These are phyloP conservation scores for Hypoxylon sp. DNA, from an alignment of 2,329 filamentous ascomycete genomes.

Conservation along the genomic window DNA sequence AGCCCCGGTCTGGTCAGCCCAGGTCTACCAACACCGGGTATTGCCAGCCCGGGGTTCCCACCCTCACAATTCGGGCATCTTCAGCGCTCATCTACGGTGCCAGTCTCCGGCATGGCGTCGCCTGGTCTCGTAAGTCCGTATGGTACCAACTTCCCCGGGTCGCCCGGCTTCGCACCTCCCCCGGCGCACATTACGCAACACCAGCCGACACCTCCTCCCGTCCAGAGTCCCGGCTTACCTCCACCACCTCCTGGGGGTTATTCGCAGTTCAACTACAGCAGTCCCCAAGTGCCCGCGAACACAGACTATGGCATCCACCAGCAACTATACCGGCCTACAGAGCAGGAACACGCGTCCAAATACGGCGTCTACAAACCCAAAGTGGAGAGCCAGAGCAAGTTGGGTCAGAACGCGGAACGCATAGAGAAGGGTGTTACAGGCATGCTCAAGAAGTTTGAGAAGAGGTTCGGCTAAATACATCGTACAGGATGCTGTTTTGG, in stretches of 20 bases:
- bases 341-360: slow-evolving; percentile 64
- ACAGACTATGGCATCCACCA: slow-evolving; percentile 72
- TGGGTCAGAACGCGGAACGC: slow-evolving; percentile 74
- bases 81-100: slow-evolving; percentile 64
- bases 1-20: slow-evolving; percentile 42
- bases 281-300: slow-evolving; percentile 21
- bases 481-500: neutral
- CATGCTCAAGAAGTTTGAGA: slow-evolving; percentile 83
- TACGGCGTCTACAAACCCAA: slow-evolving; percentile 57
- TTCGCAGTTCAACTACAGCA: slow-evolving; percentile 63
- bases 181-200: slow-evolving; percentile 44
- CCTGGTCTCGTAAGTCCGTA: slow-evolving; percentile 60
- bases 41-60: slow-evolving; percentile 59
- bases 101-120: slow-evolving; percentile 55
- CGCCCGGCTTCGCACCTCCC: slow-evolving; percentile 57
- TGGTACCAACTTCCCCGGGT: slow-evolving; percentile 59
- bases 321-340: slow-evolving; percentile 77
- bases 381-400: slow-evolving; percentile 59
- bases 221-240: slow-evolving; percentile 55
- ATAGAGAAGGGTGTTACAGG: slow-evolving; percentile 78
- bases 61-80: slow-evolving; percentile 59
- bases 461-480: slow-evolving; percentile 71
- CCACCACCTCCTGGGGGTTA: slow-evolving; percentile 66
- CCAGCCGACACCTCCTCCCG: slow-evolving; percentile 50
- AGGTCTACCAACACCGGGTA: slow-evolving; percentile 55